Percentiles rank a stretch among this genome's conserved stretches.
Conservation (phyloP, 208 protist genomes). For the Sergeia podlipaevii region DNA sequence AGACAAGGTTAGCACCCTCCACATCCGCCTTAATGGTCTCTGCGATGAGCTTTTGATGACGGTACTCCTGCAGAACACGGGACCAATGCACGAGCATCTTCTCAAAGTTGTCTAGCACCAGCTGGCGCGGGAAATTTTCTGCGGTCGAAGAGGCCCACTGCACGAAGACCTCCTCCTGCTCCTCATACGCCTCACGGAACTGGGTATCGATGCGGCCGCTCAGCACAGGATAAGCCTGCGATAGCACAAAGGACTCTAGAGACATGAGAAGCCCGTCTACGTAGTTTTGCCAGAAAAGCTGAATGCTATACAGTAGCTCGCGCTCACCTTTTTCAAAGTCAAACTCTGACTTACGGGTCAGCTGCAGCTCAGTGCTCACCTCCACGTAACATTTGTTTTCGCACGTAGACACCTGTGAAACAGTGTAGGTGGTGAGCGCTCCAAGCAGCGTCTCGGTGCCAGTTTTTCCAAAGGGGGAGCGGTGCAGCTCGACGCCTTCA, state of each 20-base stretch:
- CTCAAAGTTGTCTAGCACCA: conserved; percentile 25
- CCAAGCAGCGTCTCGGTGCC: conserved; percentile 12
- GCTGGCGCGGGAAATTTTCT: conserved; percentile 10
- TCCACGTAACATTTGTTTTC: conserved; percentile 53
- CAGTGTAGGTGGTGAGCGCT: conserved; percentile 16
- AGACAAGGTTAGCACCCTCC: conserved; percentile 3
- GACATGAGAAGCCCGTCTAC: conserved; percentile 13
- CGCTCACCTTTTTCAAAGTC: neutral
- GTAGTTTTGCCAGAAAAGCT: conserved; percentile 29
- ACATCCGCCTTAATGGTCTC: conserved; percentile 21
- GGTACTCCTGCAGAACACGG: conserved; percentile 20
- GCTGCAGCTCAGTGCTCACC: conserved; percentile 16
- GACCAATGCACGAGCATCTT: conserved; percentile 26
- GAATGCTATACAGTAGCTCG: too few species aligned
- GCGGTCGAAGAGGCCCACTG: conserved; percentile 12
- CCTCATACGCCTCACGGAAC: conserved; percentile 17
- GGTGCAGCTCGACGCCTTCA: conserved; percentile 17
- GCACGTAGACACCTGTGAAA: conserved; percentile 30
- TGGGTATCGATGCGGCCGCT: neutral
- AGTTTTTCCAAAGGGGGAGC: conserved; percentile 33
- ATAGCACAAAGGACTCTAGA: conserved; percentile 24
- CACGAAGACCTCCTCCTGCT: conserved; percentile 29
- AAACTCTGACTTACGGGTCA: conserved; percentile 7
- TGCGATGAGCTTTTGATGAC: conserved; percentile 31
- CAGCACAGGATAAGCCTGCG: conserved; percentile 20